Evolutionary conservation across 306 rosid genomes (phyloP).

Genomic region (Urtica urens): DNA sequence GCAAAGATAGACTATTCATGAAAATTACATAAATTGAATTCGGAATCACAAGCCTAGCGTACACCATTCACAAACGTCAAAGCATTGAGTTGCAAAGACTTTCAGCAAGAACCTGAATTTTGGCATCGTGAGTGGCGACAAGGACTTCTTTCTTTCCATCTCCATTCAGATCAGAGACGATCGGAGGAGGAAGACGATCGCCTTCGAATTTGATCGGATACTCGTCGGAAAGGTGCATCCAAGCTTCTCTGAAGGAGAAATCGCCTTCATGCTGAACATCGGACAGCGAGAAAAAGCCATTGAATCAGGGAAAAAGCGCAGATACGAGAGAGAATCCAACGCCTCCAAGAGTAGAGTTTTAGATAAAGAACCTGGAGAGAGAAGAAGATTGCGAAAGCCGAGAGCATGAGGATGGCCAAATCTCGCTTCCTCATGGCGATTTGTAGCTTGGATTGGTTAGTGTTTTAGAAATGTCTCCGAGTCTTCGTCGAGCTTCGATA

Average conservation of each 20-base stretch:
- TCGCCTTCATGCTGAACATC: slow-evolving; percentile 74
- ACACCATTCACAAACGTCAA: too few species aligned
- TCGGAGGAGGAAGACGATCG: slow-evolving; percentile 89
- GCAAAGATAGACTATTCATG: too few species aligned
- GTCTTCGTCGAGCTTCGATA: not conserved
- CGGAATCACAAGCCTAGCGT: too few species aligned
- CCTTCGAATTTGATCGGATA: slow-evolving; percentile 88
- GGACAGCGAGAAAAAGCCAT: not conserved
- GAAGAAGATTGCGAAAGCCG: slow-evolving; percentile 94
- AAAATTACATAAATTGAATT: too few species aligned
- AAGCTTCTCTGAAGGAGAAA: slow-evolving; percentile 81
- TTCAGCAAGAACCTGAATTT: slow-evolving; percentile 57
- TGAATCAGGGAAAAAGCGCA: not conserved
- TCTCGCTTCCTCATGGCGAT: slow-evolving; percentile 90
- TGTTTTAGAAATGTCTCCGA: not conserved
- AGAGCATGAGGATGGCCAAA: slow-evolving; percentile 94
- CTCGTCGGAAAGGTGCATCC: slow-evolving; percentile 91
- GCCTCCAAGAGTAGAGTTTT: not conserved
- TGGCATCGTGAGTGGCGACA: slow-evolving; percentile 88
- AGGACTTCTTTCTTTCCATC: slow-evolving; percentile 92
- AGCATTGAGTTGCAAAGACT: too few species aligned
- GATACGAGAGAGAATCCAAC: not conserved
- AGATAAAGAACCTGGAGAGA: slow-evolving; percentile 59
- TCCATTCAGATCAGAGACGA: slow-evolving; percentile 88
- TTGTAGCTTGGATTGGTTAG: not conserved